Conservation (phyloP, 2,329 filamentous ascomycete genomes). For the Apiospora hydei region DNA sequence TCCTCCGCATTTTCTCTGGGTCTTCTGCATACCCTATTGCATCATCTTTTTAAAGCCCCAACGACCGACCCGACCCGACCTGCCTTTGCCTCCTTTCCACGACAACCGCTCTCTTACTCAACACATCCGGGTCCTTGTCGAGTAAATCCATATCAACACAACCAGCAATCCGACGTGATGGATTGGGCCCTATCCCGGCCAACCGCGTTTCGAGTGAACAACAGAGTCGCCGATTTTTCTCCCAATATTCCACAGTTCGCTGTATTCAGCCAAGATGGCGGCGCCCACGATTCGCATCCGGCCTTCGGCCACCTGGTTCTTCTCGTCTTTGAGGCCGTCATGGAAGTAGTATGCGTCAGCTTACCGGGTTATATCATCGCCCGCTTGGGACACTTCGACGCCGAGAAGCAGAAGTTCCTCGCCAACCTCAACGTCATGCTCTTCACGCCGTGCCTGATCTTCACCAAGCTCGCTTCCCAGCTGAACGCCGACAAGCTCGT, state of each 20-base stretch:
- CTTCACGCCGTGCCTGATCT: constrained; percentile 97
- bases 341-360: constrained; percentile 95
- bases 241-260: constrained; percentile 47
- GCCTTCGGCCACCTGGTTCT: constrained; percentile 73
- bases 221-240: constrained; percentile 29
- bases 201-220: constrained; percentile 52
- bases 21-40: neutral
- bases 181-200: constrained; percentile 46
- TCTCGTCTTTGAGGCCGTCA: constrained; percentile 92
- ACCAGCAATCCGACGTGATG: constrained; percentile 31
- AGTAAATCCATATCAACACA: neutral
- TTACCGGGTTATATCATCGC: constrained; percentile 94
- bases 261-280: constrained; percentile 44
- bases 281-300: constrained; percentile 62
- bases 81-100: neutral
- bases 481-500: constrained; percentile 88
- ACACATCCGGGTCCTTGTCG: neutral
- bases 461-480: constrained; percentile 95
- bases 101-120: neutral
- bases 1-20: constrained; percentile 12
- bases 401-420: constrained; percentile 94
- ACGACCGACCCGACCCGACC: neutral
- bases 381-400: constrained; percentile 89
- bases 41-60: neutral
- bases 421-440: constrained; percentile 96